Evolutionary conservation across 2,329 filamentous ascomycete genomes (phyloP).

Genomic region (Neofusicoccum kwambonambiense): DNA sequence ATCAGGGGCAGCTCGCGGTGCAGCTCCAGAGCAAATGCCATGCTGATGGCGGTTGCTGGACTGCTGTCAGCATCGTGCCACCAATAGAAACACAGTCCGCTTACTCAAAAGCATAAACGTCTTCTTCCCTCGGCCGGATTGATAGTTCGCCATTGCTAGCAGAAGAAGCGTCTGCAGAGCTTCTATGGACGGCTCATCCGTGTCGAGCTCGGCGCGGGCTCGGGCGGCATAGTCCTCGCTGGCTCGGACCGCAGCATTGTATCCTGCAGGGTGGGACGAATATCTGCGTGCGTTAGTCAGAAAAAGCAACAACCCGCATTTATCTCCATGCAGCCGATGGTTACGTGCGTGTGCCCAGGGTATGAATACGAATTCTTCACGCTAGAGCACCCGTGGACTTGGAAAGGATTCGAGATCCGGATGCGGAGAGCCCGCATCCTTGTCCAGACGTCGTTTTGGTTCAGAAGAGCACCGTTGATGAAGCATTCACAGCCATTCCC

Average conservation of each 20-base stretch:
- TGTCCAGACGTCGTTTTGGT: not conserved
- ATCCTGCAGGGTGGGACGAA: constrained; percentile 64
- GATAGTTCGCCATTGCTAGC: constrained; percentile 72
- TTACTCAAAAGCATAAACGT: constrained; percentile 82
- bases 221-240: constrained; percentile 73
- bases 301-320: not conserved
- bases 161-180: constrained; percentile 73
- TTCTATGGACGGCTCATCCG: constrained; percentile 79
- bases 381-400: not conserved
- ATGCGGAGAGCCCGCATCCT: not conserved
- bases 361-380: constrained; percentile 10
- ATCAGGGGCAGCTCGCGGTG: constrained; percentile 71
- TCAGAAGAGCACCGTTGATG: not conserved
- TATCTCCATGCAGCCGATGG: not conserved
- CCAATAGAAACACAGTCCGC: not conserved
- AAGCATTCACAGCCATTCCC: constrained; percentile 11
- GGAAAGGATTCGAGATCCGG: not conserved
- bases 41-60: constrained; percentile 71
- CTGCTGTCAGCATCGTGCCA: constrained; percentile 22
- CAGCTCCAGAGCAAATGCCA: constrained; percentile 78
- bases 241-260: constrained; percentile 64
- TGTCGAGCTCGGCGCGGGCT: constrained; percentile 68
- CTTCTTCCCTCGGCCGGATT: constrained; percentile 76
- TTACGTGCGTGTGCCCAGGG: not conserved
- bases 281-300: constrained; percentile 52